Evolutionary conservation across 192 early-diverging fungal genomes (phyloP), one percentile per base, ranked within the genome.

Genomic region (Podochytrium sp.): DNA sequence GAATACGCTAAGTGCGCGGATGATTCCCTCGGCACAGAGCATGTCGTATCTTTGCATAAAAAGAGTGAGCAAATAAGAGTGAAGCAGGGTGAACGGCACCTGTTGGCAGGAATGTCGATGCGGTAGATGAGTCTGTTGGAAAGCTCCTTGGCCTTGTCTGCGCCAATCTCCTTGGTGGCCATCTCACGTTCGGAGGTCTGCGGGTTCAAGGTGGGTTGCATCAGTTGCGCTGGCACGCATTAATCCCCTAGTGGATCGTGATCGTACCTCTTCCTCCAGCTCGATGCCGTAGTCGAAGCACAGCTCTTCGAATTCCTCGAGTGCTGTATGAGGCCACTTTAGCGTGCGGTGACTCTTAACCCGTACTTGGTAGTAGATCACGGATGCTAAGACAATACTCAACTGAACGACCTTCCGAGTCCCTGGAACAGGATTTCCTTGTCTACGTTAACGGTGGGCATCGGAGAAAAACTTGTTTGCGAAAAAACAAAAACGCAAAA

Each of bases 261-360:
- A 20, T 35, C 86, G 58, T 87, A 93, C 92, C 81, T 96, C 95
- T 79, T 99, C 97, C 73, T 99, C 97, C 41, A 99, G 86, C 86
- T 99, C 97, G 73, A 99, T 95, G 65, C 98, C 98, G 81, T 96
- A 98, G 79, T 96, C 91, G 85, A 99, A 99, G 81, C 98, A 98
- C 58, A 99, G 89, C 82, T 99, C 98, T 80, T 92, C 88, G 87
- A 99, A 98, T 77, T 96, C 91, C 51, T 93, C 90, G 65, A 84
- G 83, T 39, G 90, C 90, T 93, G 73, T 6, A 56, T 4, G 42
- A n/a, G n/a, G n/a, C n/a, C n/a, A n/a, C n/a, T n/a, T n/a, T n/a
- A n/a, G n/a, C n/a, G 30, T 3, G 39, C 2, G 37, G 59, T 5
- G 76, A 34, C 25, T 23, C 18, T 39, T 30, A 30, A 55, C 32